Base-by-base conservation (phyloP, 257 asterid genomes). In the Solanum sejunctum region DNA sequence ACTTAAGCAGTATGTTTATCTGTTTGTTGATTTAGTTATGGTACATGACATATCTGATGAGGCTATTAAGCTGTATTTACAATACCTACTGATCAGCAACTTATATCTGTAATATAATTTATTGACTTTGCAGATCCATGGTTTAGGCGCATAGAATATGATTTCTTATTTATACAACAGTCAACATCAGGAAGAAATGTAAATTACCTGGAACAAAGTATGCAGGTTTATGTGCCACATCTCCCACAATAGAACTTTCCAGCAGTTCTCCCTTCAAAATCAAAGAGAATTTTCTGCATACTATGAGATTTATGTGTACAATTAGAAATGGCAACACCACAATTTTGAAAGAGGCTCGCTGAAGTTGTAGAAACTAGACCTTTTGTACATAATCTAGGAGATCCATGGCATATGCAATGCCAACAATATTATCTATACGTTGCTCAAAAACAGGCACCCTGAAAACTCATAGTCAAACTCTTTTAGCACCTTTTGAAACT, bases 391-490 rank as follows among this genome's bases (percentile, higher is more conserved):
- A 91, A 91, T 94, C 98, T 72, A 97, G 92, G 85, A 97, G 99
- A 89, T 97, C 99, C 99, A 97, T 97, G 28, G 98, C 99, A 92
- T 97, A 97, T 58, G 98, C 99, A 89, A 97, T 93, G 81, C 99
- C 99, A 86, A 95, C 99, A 83, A 97, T 94, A 86, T 97, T 97
- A 89, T 97, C 99, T 85, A 97, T 90, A 32, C 99, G 97, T 89
- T 95, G 97, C 92, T 94, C 98, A 89, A 97, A 97, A 89, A 92
- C 99, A 26, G 99, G 99, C 81, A 97, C 97, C 95, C 99, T 97
- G 90, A 87, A 89, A 84, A 83, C 66, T 84, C 83, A 81, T 32
- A 47, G n/a, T 75, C 3, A 10, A 23, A 71, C 81, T 81, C 81
- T 89, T 64, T 87, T 69, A 84, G 86, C 82, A 66, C 54, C 85